Evolutionary conservation across 371 early-diverging fungal species (phyloP).

Genomic region (Mucor sp.): DNA sequence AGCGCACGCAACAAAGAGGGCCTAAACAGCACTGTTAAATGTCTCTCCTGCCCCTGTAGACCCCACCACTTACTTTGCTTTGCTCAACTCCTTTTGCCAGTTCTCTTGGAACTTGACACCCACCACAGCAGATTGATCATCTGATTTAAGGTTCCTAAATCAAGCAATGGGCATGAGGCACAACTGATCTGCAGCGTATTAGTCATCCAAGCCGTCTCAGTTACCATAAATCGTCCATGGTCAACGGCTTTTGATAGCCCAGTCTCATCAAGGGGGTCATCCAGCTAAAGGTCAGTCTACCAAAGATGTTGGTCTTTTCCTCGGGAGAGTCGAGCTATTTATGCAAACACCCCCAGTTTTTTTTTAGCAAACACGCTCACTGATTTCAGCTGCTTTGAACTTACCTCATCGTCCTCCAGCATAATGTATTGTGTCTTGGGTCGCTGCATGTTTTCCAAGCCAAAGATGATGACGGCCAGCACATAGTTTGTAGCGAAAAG

Average conservation of each 20-base stretch:
- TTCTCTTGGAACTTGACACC: conserved; percentile 65
- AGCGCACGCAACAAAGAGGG: conserved; percentile 78
- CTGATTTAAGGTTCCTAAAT: conserved; percentile 56
- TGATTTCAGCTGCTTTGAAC: neutral
- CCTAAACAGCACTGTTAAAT: conserved; percentile 9
- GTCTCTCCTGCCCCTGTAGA: neutral
- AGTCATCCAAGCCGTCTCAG: neutral
- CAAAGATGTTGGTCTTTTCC: conserved; percentile 83
- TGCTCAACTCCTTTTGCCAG: conserved; percentile 72
- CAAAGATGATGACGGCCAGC: conserved; percentile 58
- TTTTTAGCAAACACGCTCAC: too few relatives aligned
- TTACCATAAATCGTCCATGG: conserved; percentile 81
- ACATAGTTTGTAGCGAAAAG: conserved; percentile 38
- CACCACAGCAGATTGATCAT: conserved; percentile 68
- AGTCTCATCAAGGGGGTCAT: conserved; percentile 86
- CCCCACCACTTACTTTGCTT: conserved; percentile 56
- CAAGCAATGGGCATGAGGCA: neutral
- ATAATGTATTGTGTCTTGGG: conserved; percentile 63
- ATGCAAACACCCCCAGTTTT: neutral
- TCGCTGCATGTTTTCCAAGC: conserved; percentile 61
- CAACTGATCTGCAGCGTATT: neutral
- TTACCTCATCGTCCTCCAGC: conserved; percentile 55
- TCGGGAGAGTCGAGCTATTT: conserved; percentile 67
- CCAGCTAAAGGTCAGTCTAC: conserved; percentile 87
- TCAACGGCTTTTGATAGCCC: conserved; percentile 78